phyloP scores from a whole-genome alignment of 192 early-diverging fungal species.

The Jimgerdemannia lactiflua region DNA sequence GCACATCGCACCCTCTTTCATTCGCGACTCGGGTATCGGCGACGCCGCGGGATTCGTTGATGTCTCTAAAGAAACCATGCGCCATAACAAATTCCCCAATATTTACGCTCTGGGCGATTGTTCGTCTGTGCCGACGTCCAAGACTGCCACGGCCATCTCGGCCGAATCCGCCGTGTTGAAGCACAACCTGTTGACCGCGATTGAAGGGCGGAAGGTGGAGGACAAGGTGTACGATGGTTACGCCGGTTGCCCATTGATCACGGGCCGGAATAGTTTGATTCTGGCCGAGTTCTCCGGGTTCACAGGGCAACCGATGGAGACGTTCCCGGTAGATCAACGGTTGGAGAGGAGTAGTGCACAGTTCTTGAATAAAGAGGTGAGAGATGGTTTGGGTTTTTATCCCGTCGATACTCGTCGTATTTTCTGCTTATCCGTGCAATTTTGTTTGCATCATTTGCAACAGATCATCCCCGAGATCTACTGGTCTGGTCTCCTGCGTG shows the following conservation, averaged over 20 bases:
- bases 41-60: slow-evolving; percentile 84
- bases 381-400: background rate
- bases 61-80: slow-evolving; percentile 75
- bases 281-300: slow-evolving; percentile 88
- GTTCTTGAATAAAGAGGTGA: slow-evolving; percentile 70
- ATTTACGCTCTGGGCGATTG: slow-evolving; percentile 83
- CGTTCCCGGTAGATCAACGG: slow-evolving; percentile 82
- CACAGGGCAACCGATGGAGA: slow-evolving; percentile 68
- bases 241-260: slow-evolving; percentile 81
- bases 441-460: slow-evolving; percentile 4
- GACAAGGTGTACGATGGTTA: slow-evolving; percentile 92
- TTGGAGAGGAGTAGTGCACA: slow-evolving; percentile 65
- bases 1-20: slow-evolving; percentile 76
- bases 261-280: slow-evolving; percentile 76
- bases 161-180: slow-evolving; percentile 73
- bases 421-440: slow-evolving; percentile 7
- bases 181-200: slow-evolving; percentile 56
- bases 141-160: slow-evolving; percentile 89
- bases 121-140: slow-evolving; percentile 83
- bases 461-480: slow-evolving; percentile 73
- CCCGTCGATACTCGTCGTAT: background rate
- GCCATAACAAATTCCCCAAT: slow-evolving; percentile 76
- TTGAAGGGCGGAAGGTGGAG: slow-evolving; percentile 43
- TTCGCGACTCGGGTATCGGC: slow-evolving; percentile 63
- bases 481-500: slow-evolving; percentile 80